phyloP scores from a whole-genome alignment of 2,329 filamentous ascomycete genomes.

The Xylaria sp. region DNA sequence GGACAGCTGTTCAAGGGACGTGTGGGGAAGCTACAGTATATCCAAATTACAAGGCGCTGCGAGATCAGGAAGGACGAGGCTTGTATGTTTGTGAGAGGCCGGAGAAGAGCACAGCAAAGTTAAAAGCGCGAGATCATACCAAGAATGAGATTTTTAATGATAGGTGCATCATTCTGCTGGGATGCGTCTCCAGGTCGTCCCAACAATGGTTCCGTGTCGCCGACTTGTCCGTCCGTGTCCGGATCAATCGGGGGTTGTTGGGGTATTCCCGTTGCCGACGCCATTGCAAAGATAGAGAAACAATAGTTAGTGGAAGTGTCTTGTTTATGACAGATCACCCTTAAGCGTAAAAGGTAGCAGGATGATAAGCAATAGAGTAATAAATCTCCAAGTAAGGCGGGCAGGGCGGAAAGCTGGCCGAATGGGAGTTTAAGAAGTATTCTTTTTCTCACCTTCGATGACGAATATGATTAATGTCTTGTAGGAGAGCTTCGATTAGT shows the following conservation, averaged over 20 bases:
- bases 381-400: background rate
- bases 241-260: constrained; percentile 56
- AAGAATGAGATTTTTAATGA: constrained; percentile 77
- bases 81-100: constrained; percentile 13
- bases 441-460: constrained; percentile 44
- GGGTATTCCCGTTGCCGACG: constrained; percentile 75
- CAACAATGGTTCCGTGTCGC: constrained; percentile 76
- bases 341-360: background rate
- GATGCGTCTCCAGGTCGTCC: constrained; percentile 77
- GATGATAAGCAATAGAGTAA: constrained; percentile 9
- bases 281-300: constrained; percentile 60
- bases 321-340: constrained; percentile 9
- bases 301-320: constrained; percentile 17
- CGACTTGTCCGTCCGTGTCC: constrained; percentile 50
- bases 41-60: constrained; percentile 25
- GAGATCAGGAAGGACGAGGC: constrained; percentile 16
- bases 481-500: constrained; percentile 13
- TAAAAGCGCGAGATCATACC: constrained; percentile 62
- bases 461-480: constrained; percentile 42
- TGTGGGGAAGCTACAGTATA: constrained; percentile 31
- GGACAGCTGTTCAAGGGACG: constrained; percentile 21
- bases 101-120: constrained; percentile 13
- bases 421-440: constrained; percentile 15
- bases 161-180: constrained; percentile 71
- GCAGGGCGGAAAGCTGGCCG: background rate